Conservation (phyloP, 257 asterid genomes). For the Scutellaria minor region DNA sequence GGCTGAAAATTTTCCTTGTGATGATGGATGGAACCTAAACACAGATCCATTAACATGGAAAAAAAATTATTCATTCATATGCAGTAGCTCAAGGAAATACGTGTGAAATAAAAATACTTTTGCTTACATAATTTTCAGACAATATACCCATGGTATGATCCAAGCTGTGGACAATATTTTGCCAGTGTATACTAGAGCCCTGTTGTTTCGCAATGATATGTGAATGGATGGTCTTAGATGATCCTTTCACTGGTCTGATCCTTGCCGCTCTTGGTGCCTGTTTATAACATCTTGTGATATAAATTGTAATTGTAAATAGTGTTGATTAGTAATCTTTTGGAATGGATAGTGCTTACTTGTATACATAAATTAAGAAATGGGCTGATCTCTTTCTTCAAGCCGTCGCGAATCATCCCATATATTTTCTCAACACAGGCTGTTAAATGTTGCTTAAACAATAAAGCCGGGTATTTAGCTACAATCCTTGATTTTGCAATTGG, state of each 20-base stretch:
- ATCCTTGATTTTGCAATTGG: constrained; percentile 67
- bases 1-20: constrained; percentile 82
- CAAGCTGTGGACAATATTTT: constrained; percentile 67
- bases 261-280: constrained; percentile 94
- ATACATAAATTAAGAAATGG: constrained; percentile 82
- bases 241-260: constrained; percentile 73
- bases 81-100: constrained; percentile 30
- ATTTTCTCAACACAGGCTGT: constrained; percentile 94
- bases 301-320: constrained; percentile 23
- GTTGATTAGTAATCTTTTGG: constrained; percentile 11
- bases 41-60: constrained; percentile 31
- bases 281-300: constrained; percentile 38
- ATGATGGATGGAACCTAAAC: constrained; percentile 70
- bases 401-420: constrained; percentile 88
- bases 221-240: constrained; percentile 70
- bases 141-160: constrained; percentile 69
- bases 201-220: constrained; percentile 68
- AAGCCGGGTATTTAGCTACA: constrained; percentile 91
- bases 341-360: constrained; percentile 57
- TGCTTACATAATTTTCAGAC: constrained; percentile 68
- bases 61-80: constrained; percentile 21
- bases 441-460: constrained; percentile 87
- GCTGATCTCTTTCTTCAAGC: constrained; percentile 83
- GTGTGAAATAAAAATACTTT: constrained; percentile 20
- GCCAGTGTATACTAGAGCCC: constrained; percentile 84